Percentiles rank a stretch among this genome's conserved stretches.
Conservation (phyloP, 192 early-diverging fungal species). For the Mortierella alpina region DNA sequence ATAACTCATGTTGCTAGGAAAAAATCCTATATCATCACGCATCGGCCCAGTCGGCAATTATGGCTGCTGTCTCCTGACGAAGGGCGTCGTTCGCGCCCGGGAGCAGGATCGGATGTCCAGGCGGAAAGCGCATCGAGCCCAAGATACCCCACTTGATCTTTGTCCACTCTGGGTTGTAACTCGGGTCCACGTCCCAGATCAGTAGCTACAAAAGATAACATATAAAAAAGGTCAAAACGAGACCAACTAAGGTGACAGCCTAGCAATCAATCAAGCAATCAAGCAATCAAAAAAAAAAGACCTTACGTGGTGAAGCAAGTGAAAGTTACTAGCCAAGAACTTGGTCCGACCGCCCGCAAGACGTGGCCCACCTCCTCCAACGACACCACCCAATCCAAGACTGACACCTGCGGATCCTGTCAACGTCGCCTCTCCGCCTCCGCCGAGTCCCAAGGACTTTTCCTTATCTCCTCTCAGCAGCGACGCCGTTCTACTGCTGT, state of each 20-base stretch:
- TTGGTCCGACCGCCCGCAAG: slow-evolving; percentile 20
- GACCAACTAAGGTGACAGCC: not conserved
- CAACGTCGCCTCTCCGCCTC: not conserved
- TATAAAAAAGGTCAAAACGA: not conserved
- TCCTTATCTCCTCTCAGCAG: not conserved
- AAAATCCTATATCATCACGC: not conserved
- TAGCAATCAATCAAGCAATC: not conserved
- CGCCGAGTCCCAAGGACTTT: not conserved
- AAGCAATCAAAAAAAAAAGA: not conserved
- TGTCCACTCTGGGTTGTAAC: slow-evolving; percentile 45
- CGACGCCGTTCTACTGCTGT: not conserved
- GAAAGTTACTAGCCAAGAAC: slow-evolving; percentile 39
- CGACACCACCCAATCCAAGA: slow-evolving; percentile 9
- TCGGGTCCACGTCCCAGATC: slow-evolving; percentile 41
- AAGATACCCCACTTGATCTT: slow-evolving; percentile 46
- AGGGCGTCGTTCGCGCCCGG: slow-evolving; percentile 33
- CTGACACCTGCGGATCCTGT: slow-evolving; percentile 4
- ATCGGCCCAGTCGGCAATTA: slow-evolving; percentile 21
- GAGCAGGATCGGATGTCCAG: slow-evolving; percentile 48
- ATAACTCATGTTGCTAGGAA: no score
- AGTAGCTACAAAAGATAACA: slow-evolving; percentile 23
- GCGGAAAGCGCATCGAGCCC: slow-evolving; percentile 46
- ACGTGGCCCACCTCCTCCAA: not conserved
- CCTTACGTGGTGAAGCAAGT: slow-evolving; percentile 50
- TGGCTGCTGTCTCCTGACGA: slow-evolving; percentile 24